These are phyloP conservation scores for Eleusine coracana DNA, from an alignment of 176 grass and related monocot species.

Conservation along the genomic window DNA sequence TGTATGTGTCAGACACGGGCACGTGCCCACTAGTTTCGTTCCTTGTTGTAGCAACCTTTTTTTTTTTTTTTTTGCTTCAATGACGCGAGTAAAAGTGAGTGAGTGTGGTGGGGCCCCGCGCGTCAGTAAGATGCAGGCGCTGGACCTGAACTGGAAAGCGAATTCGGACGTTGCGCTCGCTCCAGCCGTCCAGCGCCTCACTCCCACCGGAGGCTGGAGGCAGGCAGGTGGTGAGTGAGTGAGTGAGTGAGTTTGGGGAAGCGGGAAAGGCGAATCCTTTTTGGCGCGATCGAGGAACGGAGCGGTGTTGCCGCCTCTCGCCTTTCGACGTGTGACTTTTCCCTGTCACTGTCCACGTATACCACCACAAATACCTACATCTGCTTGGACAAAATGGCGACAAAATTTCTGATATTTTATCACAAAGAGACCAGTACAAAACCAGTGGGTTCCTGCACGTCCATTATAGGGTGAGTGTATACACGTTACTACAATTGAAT, in stretches of 20 bases:
- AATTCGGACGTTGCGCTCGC: background rate
- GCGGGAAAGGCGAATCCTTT: background rate
- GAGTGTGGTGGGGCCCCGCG: background rate
- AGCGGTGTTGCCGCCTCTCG: no score
- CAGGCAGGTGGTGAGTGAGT: background rate
- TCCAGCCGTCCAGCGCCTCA: no score
- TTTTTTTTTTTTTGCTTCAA: background rate
- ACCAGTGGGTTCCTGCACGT: no score
- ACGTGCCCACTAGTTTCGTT: background rate
- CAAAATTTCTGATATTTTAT: no score
- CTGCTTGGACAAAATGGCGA: no score
- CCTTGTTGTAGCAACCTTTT: background rate
- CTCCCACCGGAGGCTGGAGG: no score
- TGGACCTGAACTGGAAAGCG: slow-evolving; percentile 37
- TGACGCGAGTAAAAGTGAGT: background rate
- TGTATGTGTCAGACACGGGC: background rate
- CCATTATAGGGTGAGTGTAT: no score
- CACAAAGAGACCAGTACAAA: no score
- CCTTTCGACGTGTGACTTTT: slow-evolving; percentile 16
- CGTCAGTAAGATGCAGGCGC: slow-evolving; percentile 11
- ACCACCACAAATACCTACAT: no score
- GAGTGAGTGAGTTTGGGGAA: slow-evolving; percentile 26
- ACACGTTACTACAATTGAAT: no score
- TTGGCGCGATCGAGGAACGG: background rate
- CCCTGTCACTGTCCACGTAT: no score